Conservation (phyloP, 2,329 filamentous ascomycete species). For the Colletotrichum higginsianum region DNA sequence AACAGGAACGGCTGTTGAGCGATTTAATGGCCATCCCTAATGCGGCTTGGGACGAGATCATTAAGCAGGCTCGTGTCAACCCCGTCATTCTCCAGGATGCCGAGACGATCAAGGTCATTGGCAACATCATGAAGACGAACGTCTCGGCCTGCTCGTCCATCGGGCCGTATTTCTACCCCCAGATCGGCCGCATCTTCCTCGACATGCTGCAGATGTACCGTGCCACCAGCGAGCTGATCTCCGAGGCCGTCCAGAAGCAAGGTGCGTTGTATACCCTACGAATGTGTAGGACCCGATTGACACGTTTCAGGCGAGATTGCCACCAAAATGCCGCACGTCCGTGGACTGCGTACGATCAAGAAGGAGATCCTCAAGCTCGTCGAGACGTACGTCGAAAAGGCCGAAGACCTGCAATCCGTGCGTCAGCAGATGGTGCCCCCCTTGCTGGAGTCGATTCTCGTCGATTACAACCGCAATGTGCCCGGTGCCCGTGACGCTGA, state of each 20-base stretch:
- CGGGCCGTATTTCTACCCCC: conserved; percentile 96
- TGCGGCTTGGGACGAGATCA: conserved; percentile 95
- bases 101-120: conserved; percentile 98
- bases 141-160: conserved; percentile 98
- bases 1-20: conserved; percentile 90
- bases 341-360: conserved; percentile 96
- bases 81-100: conserved; percentile 90
- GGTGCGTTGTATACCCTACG: conserved; percentile 11
- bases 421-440: conserved; percentile 96
- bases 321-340: conserved; percentile 97
- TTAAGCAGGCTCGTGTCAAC: conserved; percentile 86
- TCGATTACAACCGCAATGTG: conserved; percentile 98
- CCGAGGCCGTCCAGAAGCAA: conserved; percentile 78
- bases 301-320: conserved; percentile 81
- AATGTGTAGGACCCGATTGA: conserved; percentile 1
- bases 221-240: conserved; percentile 96
- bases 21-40: conserved; percentile 97
- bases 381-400: conserved; percentile 98
- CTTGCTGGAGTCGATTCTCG: conserved; percentile 90
- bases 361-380: conserved; percentile 99
- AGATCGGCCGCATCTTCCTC: conserved; percentile 96
- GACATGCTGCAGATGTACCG: conserved; percentile 99
- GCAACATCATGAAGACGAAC: conserved; percentile 99
- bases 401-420: conserved; percentile 94
- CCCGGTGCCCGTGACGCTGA: conserved; percentile 96